Evolutionary conservation across 257 asterid genomes (phyloP).

Genomic region (Salvia miltiorrhiza): DNA sequence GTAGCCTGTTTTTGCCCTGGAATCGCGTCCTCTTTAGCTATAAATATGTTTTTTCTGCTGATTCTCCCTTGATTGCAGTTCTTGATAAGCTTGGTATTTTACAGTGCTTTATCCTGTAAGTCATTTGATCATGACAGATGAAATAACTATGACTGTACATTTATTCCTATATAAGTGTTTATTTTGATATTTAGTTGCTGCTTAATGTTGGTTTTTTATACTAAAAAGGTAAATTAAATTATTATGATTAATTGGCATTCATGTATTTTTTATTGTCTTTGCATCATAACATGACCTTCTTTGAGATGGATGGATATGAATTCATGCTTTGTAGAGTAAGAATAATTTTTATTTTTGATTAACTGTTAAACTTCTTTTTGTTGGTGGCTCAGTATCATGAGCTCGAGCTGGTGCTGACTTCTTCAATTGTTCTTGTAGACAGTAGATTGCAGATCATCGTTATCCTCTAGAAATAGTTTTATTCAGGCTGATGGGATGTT

Average conservation of each 20-base stretch:
- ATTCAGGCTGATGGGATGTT: neutral
- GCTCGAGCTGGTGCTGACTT: neutral
- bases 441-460: neutral
- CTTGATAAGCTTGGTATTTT: neutral
- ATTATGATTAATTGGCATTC: neutral
- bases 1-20: slow-evolving; percentile 8
- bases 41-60: neutral
- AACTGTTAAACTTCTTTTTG: neutral
- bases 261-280: neutral
- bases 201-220: neutral
- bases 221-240: neutral
- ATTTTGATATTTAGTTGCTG: neutral
- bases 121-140: neutral
- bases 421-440: neutral
- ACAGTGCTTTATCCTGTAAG: neutral
- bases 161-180: slow-evolving; percentile 4
- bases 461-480: neutral
- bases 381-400: neutral
- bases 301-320: neutral
- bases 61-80: neutral
- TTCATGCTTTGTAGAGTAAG: no score
- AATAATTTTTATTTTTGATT: neutral
- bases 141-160: neutral
- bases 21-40: neutral
- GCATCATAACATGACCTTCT: neutral